A percentile compares a stretch with the other conserved stretches of the same genome.
Conservation (phyloP, 2,329 filamentous ascomycete genomes). For the Fusarium poae region DNA sequence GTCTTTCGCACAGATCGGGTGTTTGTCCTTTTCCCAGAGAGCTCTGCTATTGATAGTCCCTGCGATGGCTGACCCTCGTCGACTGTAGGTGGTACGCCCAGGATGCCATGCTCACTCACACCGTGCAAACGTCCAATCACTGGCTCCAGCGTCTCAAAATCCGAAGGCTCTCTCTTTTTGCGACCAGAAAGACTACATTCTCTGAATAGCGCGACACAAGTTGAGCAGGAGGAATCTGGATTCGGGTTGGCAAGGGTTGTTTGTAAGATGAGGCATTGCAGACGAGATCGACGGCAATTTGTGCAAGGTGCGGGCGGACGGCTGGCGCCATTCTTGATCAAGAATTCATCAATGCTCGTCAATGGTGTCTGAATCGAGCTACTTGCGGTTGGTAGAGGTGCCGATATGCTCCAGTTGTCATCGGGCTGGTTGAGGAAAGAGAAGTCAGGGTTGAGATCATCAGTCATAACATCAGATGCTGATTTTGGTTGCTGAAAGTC, state of each 20-base stretch:
- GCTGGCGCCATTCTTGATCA: constrained; percentile 58
- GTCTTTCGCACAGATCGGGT: constrained; percentile 61
- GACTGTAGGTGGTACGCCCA: constrained; percentile 21
- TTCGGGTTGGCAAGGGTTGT: constrained; percentile 63
- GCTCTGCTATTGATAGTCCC: constrained; percentile 20
- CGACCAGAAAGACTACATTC: constrained; percentile 63
- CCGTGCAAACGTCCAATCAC: constrained; percentile 64
- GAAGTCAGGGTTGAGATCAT: constrained; percentile 25
- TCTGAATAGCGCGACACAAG: constrained; percentile 63
- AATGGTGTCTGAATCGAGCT: constrained; percentile 17
- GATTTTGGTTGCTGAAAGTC: constrained; percentile 37
- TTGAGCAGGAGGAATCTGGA: constrained; percentile 59
- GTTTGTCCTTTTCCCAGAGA: constrained; percentile 52
- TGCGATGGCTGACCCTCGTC: constrained; percentile 22
- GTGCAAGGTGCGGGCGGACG: constrained; percentile 59
- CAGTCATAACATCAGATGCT: constrained; percentile 2
- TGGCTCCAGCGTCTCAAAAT: constrained; percentile 61
- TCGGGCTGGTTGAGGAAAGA: constrained; percentile 41
- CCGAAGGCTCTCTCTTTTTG: constrained; percentile 59
- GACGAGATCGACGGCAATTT: constrained; percentile 59
- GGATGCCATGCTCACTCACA: constrained; percentile 56
- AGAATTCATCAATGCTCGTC: constrained; percentile 55
- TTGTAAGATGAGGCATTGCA: constrained; percentile 63
- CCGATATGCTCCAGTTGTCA: constrained; percentile 24
- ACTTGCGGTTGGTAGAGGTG: constrained; percentile 11